A percentile compares a stretch with the other conserved stretches of the same genome.
These are phyloP conservation scores for Aspergillus cejpii DNA, from an alignment of 2,329 filamentous ascomycete genomes.

Conservation along the genomic window DNA sequence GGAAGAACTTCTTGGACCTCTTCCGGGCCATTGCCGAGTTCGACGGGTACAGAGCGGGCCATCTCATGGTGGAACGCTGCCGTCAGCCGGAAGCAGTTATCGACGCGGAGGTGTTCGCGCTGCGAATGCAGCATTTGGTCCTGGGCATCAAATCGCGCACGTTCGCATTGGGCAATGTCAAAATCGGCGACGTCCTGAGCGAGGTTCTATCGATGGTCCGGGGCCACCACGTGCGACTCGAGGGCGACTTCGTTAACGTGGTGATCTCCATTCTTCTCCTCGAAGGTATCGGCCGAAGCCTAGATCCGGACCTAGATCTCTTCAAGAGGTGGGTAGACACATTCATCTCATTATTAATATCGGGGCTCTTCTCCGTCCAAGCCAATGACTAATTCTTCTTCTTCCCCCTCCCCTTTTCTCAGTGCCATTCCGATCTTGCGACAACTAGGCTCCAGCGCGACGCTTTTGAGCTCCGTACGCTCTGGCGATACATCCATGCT, in stretches of 20 bases:
- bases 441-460: conserved; percentile 64
- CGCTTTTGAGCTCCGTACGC: conserved; percentile 55
- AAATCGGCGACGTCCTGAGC: conserved; percentile 90
- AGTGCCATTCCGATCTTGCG: conserved; percentile 85
- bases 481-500: conserved; percentile 76
- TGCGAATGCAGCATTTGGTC: conserved; percentile 96
- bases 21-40: conserved; percentile 96
- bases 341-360: background rate
- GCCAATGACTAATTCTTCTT: conserved; percentile 4
- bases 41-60: conserved; percentile 88
- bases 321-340: conserved; percentile 58
- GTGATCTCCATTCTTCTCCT: conserved; percentile 89
- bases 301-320: conserved; percentile 82
- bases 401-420: too few relatives aligned
- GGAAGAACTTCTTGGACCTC: conserved; percentile 85
- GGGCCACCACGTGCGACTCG: conserved; percentile 81
- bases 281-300: conserved; percentile 82
- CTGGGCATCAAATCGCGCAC: conserved; percentile 84
- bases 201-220: conserved; percentile 89
- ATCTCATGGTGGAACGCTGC: conserved; percentile 93
- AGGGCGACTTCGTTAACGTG: conserved; percentile 97
- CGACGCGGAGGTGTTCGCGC: conserved; percentile 80
- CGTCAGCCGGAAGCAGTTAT: conserved; percentile 86
- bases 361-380: background rate
- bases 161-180: conserved; percentile 85